Evolutionary conservation across 495 filamentous ascomycete species (phyloP), one percentile per base, ranked within the genome.

Genomic region (Penicillium odoratum): DNA sequence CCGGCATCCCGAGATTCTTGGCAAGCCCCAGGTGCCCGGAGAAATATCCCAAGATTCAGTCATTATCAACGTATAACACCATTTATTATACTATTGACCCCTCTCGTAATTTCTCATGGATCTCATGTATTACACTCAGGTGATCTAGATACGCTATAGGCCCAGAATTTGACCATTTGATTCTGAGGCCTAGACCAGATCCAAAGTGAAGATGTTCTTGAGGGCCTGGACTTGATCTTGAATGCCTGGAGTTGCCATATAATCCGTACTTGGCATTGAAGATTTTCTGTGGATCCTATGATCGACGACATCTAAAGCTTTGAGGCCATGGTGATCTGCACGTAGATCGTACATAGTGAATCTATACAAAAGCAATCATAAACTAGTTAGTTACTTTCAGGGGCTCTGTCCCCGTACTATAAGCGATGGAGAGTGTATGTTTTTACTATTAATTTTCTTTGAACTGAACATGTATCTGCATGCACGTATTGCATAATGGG

Each of bases 1-100:
- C 67, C 63, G 62, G 65, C 61, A 66, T 68, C 59, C 64, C 66
- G 62, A 60, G 63, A 53, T 51, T 13, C 33, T 51, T 38, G 53
- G 49, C 34, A 26, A 26, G 44, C 38, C 51, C 15, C 13, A 13
- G 15, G 21, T 21, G 21, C 21, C 21, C 44, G 44, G 44, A 50
- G 31, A 34, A 50, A 50, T 31, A 47, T 26, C 21, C 45, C 7
- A 9, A 4, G 11, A 5, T 47, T 18, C 21, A 25, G 45, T 26
- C 45, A n/a, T 40, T 4, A 40, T 13, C 0, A n/a, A 5, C 3
- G n/a, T 13, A 0, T 40, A 13, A 13, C 15, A 15, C 38, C 1
- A 40, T 40, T 15, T 40, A 40, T 40, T 16, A 13, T 40, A 40
- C 36, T 40, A 40, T 40, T 15, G 36, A 40, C 15, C 5, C 36